Evolutionary conservation across 805 yeast genomes (phyloP), one percentile per base, ranked within the genome.

Genomic region (Kuraishia piskuri): DNA sequence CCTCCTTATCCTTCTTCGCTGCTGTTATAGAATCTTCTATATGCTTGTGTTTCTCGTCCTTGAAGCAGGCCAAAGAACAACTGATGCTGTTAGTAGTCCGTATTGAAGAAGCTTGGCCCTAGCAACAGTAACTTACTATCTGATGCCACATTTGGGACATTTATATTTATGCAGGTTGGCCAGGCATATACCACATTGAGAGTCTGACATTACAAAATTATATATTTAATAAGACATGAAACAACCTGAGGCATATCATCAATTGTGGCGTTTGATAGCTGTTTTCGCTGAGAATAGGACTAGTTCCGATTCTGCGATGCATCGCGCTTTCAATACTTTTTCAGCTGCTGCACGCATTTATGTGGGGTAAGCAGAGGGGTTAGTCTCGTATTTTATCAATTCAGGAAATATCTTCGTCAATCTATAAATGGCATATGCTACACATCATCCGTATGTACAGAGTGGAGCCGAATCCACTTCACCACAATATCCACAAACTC

Each of bases 11-110:
- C 46, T 3, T 45, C 3, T 46, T 9, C 44, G 54, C 37, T 24
- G 26, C 47, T 25, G 61, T 58, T 49, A 37, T 50, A 23, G 36
- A 45, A 26, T 53, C 55, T 10, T 56, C 54, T 49, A 62, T 57
- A 52, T 68, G 74, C 36, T 50, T 55, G 57, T 77, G 81, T 2
- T 54, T 49, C 14, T 64, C 74, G 36, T 73, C 63, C 59, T 83
- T 86, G 66, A 71, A 87, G 59, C 96, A 88, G 2, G 53, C 60
- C 6, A 88, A 59, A 0, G 87, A 79, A 63, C 95, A 88, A 63
- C 74, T 54, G 50, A 22, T 12, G n/a, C 7, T 37, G 55, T 56
- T 54, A 53, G 61, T 40, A 46, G 45, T 44, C 20, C 21, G 25
- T 17, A n/a, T 12, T n/a, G n/a, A n/a, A n/a, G 17, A 5, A 31